Evolutionary conservation across 2,329 filamentous ascomycete genomes (phyloP), one percentile per base, ranked within the genome.

Genomic region (Zasmidium angulare): DNA sequence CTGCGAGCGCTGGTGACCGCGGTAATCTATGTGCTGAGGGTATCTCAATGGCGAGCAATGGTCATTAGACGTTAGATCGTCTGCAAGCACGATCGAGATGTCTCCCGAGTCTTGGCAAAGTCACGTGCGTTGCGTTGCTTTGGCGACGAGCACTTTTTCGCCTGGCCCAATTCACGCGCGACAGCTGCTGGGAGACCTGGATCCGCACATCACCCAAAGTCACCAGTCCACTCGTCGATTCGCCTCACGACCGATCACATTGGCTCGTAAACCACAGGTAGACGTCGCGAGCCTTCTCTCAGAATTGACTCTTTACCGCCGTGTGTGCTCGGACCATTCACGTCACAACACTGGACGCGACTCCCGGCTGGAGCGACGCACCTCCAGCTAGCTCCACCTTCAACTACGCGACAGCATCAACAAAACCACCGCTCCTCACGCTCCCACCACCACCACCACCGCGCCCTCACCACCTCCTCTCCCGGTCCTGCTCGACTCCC

Each of bases 401-500:
- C 26, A 29, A 29, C 26, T 19, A 43, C 36, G 36, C 36, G 36
- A 17, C 48, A 26, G 26, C 48, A 50, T 50, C 48, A 50, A 50
- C 48, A 29, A 50, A 21, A 50, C 22, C 48, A 50, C 24, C 14
- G 31, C 51, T 20, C 51, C 31, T 22, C 31, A 11, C 36, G 10
- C 46, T 50, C 48, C 48, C 2, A 23, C 19, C 51, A 53, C 36
- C 51, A 24, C 51, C 21, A 29, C 24, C 17, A 7, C 50, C 11
- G 11, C 31, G 31, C 1, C 29, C 51, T 50, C 56, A 22, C 46
- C 40, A 46, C 53, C 51, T 24, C 21, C 36, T 22, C 31, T 46
- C 51, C 23, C 7, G 17, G 14, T 55, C 36, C 49, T 23, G 24
- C 36, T 31, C 26, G 22, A 56, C 55, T 55, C 53, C 52, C 55